Conservation (phyloP, 345 rosid species). For the Lepidium africanum region DNA sequence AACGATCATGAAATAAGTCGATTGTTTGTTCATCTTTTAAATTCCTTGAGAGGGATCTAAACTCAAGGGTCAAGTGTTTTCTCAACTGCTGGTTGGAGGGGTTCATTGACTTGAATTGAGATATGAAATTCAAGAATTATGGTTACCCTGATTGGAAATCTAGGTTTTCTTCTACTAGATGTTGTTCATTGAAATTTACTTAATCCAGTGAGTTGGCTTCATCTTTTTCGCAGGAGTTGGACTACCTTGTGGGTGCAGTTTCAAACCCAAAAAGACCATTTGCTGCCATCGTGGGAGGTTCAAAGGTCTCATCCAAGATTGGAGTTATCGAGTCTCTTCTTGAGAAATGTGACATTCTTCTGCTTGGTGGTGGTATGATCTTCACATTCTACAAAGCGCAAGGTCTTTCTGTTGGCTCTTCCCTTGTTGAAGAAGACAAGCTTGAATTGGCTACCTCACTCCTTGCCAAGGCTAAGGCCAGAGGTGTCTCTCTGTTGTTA, state of each 20-base stretch:
- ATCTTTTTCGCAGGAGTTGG: slow-evolving; percentile 55
- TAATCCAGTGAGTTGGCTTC: neutral
- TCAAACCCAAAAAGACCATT: slow-evolving; percentile 85
- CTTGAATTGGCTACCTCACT: slow-evolving; percentile 77
- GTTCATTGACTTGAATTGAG: neutral
- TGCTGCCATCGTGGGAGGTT: slow-evolving; percentile 94
- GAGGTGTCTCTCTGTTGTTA: slow-evolving; percentile 75
- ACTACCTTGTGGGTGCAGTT: slow-evolving; percentile 96
- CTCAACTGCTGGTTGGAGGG: neutral
- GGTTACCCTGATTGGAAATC: neutral
- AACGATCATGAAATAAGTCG: neutral
- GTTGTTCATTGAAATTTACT: neutral
- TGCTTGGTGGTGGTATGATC: slow-evolving; percentile 98
- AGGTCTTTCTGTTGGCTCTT: slow-evolving; percentile 70
- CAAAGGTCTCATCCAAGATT: slow-evolving; percentile 89
- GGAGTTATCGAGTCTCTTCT: slow-evolving; percentile 92
- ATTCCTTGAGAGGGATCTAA: neutral
- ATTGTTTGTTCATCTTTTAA: neutral
- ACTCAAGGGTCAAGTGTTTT: neutral
- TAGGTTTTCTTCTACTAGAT: neutral
- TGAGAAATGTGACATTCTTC: slow-evolving; percentile 66
- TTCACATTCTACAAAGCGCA: slow-evolving; percentile 98
- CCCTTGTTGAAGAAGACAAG: slow-evolving; percentile 94
- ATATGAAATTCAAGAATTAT: neutral
- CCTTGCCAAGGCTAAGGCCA: slow-evolving; percentile 84